Evolutionary conservation across 177 flowering plant species (phyloP).

Genomic region (Tripterygium wilfordii): DNA sequence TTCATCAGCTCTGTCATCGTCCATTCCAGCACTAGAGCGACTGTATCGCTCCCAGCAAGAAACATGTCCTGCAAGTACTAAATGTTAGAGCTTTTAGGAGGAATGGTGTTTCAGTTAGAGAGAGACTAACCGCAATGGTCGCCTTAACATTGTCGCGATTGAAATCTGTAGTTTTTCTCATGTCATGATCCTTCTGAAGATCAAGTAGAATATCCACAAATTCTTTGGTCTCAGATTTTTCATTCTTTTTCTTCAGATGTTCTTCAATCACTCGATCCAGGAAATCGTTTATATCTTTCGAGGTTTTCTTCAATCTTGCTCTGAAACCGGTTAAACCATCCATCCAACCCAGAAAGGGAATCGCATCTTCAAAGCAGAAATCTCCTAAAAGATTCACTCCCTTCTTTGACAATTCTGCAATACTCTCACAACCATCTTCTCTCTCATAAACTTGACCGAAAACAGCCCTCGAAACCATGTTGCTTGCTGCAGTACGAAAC

Average conservation of each 20-base stretch:
- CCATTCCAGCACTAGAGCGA: slow-evolving; percentile 21
- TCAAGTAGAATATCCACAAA: slow-evolving; percentile 18
- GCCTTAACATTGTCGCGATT: slow-evolving; percentile 3
- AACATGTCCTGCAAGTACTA: slow-evolving; percentile 13
- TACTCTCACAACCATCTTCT: slow-evolving; percentile 2
- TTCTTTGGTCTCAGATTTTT: slow-evolving; percentile 1
- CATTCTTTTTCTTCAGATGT: not conserved
- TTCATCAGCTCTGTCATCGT: slow-evolving; percentile 21
- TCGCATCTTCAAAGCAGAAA: slow-evolving; percentile 14
- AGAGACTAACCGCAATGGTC: slow-evolving; percentile 1
- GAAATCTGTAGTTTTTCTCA: not conserved
- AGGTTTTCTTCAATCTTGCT: slow-evolving; percentile 5
- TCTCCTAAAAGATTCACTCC: not conserved
- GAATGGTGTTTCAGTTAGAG: not conserved
- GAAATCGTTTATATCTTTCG: slow-evolving; percentile 7
- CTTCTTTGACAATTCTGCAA: slow-evolving; percentile 10
- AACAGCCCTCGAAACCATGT: slow-evolving; percentile 6
- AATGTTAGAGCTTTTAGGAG: not conserved
- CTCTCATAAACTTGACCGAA: slow-evolving; percentile 7
- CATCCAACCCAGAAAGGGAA: slow-evolving; percentile 19
- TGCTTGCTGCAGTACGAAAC: not conserved
- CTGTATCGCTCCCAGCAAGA: slow-evolving; percentile 23
- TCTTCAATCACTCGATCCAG: slow-evolving; percentile 20
- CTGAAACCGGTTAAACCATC: slow-evolving; percentile 16
- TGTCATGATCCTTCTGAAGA: slow-evolving; percentile 9